A percentile compares a stretch with the other conserved stretches of the same genome.
Evolutionary conservation across 257 asterid species (phyloP).

Genomic region (Solanum piurae): DNA sequence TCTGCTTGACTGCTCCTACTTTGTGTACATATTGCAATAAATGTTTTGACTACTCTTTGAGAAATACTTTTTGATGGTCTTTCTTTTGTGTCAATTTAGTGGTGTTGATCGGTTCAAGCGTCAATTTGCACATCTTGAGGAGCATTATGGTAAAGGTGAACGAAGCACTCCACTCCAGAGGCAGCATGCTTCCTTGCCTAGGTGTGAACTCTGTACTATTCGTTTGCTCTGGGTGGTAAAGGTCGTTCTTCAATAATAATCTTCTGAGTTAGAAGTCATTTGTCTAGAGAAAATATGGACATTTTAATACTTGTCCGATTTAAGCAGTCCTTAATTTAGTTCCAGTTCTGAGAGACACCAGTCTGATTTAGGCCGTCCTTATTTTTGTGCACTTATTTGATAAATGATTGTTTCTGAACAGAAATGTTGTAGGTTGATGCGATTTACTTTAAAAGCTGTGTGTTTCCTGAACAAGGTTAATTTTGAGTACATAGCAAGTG

Average conservation of each 20-base stretch:
- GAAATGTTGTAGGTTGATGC: background rate
- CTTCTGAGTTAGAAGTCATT: background rate
- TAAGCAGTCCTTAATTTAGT: background rate
- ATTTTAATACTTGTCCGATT: background rate
- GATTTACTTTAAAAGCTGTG: background rate
- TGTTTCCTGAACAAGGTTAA: background rate
- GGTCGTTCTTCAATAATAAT: background rate
- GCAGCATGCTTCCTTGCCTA: conserved; percentile 86
- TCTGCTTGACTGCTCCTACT: background rate
- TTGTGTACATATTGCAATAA: background rate
- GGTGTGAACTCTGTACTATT: conserved; percentile 34
- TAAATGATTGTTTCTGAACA: background rate
- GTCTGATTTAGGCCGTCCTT: background rate
- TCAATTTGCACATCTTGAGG: conserved; percentile 96
- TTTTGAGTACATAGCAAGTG: background rate
- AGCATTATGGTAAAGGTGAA: conserved; percentile 75
- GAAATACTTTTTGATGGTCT: conserved; percentile 1
- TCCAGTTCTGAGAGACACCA: background rate
- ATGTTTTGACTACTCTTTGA: background rate
- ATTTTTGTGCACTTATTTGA: background rate
- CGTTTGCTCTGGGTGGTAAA: background rate
- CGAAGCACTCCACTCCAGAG: conserved; percentile 62
- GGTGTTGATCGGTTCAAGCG: conserved; percentile 96
- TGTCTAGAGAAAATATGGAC: background rate
- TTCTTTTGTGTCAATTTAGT: conserved; percentile 25